Evolutionary conservation across 2,329 filamentous ascomycete genomes (phyloP).

Genomic region (Allantophomopsis cytisporea): DNA sequence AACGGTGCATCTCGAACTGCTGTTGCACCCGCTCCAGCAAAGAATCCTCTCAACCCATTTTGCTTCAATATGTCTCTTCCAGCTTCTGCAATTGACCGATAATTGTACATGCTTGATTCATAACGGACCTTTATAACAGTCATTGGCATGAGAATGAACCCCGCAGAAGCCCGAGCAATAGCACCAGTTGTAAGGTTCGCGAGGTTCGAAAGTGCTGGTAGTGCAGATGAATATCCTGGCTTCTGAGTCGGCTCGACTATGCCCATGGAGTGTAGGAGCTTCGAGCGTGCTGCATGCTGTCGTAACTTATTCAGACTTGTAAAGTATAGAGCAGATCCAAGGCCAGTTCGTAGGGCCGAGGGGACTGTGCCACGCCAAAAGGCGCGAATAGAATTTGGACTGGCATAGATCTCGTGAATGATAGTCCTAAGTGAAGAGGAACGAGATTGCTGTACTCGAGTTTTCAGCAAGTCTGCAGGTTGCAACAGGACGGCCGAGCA

Average conservation of each 20-base stretch:
- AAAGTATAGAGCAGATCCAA: conserved; percentile 91
- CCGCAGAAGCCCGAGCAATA: conserved; percentile 70
- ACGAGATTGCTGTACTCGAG: conserved; percentile 80
- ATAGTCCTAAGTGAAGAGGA: conserved; percentile 54
- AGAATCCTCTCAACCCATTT: conserved; percentile 74
- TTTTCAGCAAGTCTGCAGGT: conserved; percentile 92
- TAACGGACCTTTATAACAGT: conserved; percentile 96
- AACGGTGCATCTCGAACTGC: conserved; percentile 93
- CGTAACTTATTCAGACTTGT: conserved; percentile 73
- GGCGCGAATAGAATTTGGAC: conserved; percentile 47
- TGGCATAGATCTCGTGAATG: conserved; percentile 54
- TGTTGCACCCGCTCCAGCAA: conserved; percentile 86
- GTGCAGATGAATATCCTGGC: conserved; percentile 43
- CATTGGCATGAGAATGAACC: conserved; percentile 87
- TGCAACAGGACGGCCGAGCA: conserved; percentile 84
- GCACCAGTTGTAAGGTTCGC: conserved; percentile 81
- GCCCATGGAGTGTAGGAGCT: conserved; percentile 20
- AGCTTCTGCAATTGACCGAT: conserved; percentile 63
- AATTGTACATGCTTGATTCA: conserved; percentile 76
- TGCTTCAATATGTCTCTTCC: conserved; percentile 58
- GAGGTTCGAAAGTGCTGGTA: conserved; percentile 71
- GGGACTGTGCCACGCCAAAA: conserved; percentile 92
- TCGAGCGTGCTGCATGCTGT: conserved; percentile 42
- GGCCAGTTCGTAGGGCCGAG: conserved; percentile 83
- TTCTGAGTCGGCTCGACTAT: conserved; percentile 9